Base-by-base conservation (phyloP, 106 monocot genomes). In the Platanthera guangdongensis region DNA sequence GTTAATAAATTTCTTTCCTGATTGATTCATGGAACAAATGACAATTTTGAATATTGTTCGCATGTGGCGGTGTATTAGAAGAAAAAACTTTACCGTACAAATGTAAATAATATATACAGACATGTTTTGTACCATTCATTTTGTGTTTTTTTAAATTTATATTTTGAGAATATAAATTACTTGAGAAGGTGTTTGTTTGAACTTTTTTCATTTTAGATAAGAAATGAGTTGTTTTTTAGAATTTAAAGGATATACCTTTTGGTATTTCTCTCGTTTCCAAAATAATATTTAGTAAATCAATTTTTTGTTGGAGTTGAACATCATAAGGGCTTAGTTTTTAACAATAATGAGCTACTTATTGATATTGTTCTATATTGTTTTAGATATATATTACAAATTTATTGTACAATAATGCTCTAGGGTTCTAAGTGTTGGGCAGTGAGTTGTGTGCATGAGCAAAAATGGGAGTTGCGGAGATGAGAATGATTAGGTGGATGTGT, bases 11-110 rank as follows among this genome's bases (percentile, higher is more conserved):
- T 65, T 65, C 19, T 9, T 65, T 65, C 39, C 39, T 39, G 3
- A 39, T 39, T 39, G 39, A 39, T 3, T 65, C 7, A 11, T 65
- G 7, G 30, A 1, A 30, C 22, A 10, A 65, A 9, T 65, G 1
- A 32, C 28, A 65, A 28, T 65, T 8, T 65, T 65, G 65, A 65
- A 65, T 65, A 11, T 30, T 65, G 65, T 65, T 65, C 65, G 8
- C 30, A 32, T 65, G 6, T 65, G 65, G 8, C 28, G 11, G 65
- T 65, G 19, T 65, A 21, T 14, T 10, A 53, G 6, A 28, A 8
- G 2, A 63, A 21, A 7, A 28, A 21, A 65, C 3, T 21, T 11
- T 65, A 65, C 30, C 30, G 28, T 65, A 32, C 8, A 65, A 65
- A 32, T 65, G 65, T 9, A 25, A 3, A 9, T 39, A 39, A 39